Evolutionary conservation across 106 monocot genomes (phyloP).

Genomic region (Apostasia shenzhenica): DNA sequence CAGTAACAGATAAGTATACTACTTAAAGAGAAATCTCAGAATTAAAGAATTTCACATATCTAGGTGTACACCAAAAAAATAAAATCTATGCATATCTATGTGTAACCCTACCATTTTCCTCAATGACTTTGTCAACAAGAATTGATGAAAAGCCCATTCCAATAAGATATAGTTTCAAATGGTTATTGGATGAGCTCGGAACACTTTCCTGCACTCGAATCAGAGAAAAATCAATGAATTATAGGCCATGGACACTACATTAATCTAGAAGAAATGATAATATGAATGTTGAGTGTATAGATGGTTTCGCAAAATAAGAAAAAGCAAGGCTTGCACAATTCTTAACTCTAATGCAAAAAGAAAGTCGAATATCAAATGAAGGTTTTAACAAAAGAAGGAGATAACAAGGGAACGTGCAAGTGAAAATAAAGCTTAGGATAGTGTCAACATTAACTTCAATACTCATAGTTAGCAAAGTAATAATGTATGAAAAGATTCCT

Average conservation of each 20-base stretch:
- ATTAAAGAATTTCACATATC: background rate
- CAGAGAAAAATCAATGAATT: background rate
- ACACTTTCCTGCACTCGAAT: constrained; percentile 30
- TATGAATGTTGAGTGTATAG: background rate
- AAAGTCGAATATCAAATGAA: background rate
- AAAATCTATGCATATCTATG: background rate
- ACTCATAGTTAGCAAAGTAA: background rate
- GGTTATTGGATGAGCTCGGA: constrained; percentile 40
- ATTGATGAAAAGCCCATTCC: constrained; percentile 71
- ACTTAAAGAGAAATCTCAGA: background rate
- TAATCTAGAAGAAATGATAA: background rate
- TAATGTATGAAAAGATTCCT: background rate
- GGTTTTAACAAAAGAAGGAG: background rate
- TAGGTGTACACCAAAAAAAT: background rate
- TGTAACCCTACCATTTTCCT: constrained; percentile 56
- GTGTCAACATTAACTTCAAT: background rate
- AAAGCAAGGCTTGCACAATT: background rate
- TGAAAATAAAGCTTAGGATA: background rate
- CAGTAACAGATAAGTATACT: too few species aligned
- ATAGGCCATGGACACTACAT: background rate
- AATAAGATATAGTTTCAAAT: constrained; percentile 52
- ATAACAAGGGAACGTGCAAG: background rate
- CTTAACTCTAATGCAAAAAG: background rate
- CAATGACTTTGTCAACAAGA: constrained; percentile 68
- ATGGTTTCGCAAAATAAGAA: background rate